Base-by-base conservation (phyloP, 257 asterid species). In the Mentha longifolia region DNA sequence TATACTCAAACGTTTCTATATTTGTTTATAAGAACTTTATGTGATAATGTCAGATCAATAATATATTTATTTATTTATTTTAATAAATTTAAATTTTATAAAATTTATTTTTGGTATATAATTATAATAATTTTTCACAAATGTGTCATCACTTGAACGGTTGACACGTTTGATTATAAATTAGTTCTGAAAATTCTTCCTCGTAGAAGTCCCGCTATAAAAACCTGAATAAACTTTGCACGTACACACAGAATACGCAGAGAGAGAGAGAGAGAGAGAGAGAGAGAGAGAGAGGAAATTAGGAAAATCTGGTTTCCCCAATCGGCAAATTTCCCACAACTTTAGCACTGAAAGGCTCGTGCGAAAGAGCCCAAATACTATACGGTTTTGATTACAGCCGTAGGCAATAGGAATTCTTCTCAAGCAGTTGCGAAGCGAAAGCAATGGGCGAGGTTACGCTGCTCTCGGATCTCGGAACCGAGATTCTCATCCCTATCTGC, bases 401-500 rank as follows among this genome's bases (percentile, higher is more conserved):
- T 25, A 19, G 58, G 30, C 10, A 1, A 20, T 3, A n/a, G n/a
- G n/a, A n/a, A 0, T 54, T 54, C 37, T 54, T 64, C 19, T 49
- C 19, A 28, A 31, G 10, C 63, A 2, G 37, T 33, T 33, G 5
- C 37, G 0, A 33, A 33, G 37, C 37, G 28, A 25, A 25, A 33
- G 16, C 52, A 43, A 69, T 70, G 78, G 83, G 72, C 81, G 83
- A 74, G 10, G 46, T 74, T n/a, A 60, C 78, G 25, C 75, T 87
- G 49, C 78, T 87, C 8, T 74, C 88, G 45, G 94, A 83, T 76
- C 78, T 83, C 31, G 87, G 76, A 47, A 83, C 89, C 61, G 81
- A 83, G 77, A 80, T 86, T 31, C 12, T 83, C 17, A 83, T 89
- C 68, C 92, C 90, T 47, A 74, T 74, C 15, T 88, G 96, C 73